Conservation (phyloP, 2,329 filamentous ascomycete species). For the Pseudocercospora cruenta region DNA sequence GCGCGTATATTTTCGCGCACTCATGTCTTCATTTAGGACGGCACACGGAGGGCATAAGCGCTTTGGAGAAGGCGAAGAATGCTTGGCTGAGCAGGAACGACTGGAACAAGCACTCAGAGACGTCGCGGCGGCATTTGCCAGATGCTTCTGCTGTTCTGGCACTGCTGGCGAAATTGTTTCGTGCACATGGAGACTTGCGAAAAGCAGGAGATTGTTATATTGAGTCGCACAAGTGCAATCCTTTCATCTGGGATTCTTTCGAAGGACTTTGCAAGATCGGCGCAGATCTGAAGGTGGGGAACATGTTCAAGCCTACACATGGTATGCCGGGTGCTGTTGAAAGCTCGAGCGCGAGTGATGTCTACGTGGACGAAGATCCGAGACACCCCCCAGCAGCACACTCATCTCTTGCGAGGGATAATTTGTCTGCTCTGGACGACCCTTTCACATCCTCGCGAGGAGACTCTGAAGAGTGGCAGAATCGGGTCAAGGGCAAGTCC, state of each 20-base stretch:
- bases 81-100: constrained; percentile 75
- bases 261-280: constrained; percentile 82
- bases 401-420: constrained; percentile 26
- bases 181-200: constrained; percentile 75
- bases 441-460: constrained; percentile 45
- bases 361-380: constrained; percentile 36
- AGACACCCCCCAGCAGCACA: constrained; percentile 31
- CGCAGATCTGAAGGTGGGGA: constrained; percentile 76
- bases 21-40: constrained; percentile 79
- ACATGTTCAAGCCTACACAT: constrained; percentile 78
- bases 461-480: constrained; percentile 38
- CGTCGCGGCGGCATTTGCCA: constrained; percentile 71
- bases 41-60: constrained; percentile 78
- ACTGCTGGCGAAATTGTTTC: constrained; percentile 84
- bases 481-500: constrained; percentile 50
- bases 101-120: constrained; percentile 79
- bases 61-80: constrained; percentile 79
- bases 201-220: constrained; percentile 87
- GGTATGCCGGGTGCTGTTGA: constrained; percentile 57
- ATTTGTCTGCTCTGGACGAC: constrained; percentile 38
- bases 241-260: constrained; percentile 98
- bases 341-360: constrained; percentile 28
- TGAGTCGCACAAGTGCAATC: constrained; percentile 84
- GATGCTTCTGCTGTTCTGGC: constrained; percentile 84
- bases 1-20: constrained; percentile 89